phyloP scores from a whole-genome alignment of 441 rosid species.

The Erodium moschatum region DNA sequence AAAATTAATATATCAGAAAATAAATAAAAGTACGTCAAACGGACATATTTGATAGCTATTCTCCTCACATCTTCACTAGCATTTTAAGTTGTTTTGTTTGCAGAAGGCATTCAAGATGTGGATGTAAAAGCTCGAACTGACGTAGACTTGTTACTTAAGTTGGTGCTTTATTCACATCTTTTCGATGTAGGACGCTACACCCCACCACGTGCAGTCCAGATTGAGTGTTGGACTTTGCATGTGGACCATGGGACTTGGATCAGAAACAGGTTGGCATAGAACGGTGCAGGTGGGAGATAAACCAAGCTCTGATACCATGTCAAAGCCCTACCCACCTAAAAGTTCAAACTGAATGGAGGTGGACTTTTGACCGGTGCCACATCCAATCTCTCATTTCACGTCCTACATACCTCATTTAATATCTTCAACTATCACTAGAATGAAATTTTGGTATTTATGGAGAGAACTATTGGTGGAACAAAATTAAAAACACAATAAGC shows the following conservation, averaged over 20 bases:
- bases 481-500: background rate
- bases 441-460: background rate
- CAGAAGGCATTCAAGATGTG: background rate
- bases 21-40: background rate
- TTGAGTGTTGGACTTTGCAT: too few species aligned
- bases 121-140: too few species aligned
- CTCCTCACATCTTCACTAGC: background rate
- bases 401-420: background rate
- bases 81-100: background rate
- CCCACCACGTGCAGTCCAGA: too few species aligned
- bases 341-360: too few species aligned
- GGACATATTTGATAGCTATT: background rate
- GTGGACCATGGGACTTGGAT: too few species aligned
- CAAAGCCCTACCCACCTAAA: too few species aligned
- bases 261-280: too few species aligned
- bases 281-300: too few species aligned
- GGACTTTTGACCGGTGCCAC: background rate
- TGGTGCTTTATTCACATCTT: too few species aligned
- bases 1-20: background rate
- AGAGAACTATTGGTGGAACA: background rate
- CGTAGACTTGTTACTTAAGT: too few species aligned
- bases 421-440: background rate
- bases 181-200: too few species aligned
- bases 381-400: background rate
- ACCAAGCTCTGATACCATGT: too few species aligned